Percentiles rank a stretch among this genome's conserved stretches.
These are phyloP conservation scores for Dentipellis fragilis DNA, from an alignment of 768 basidiomycete species.

Conservation along the genomic window DNA sequence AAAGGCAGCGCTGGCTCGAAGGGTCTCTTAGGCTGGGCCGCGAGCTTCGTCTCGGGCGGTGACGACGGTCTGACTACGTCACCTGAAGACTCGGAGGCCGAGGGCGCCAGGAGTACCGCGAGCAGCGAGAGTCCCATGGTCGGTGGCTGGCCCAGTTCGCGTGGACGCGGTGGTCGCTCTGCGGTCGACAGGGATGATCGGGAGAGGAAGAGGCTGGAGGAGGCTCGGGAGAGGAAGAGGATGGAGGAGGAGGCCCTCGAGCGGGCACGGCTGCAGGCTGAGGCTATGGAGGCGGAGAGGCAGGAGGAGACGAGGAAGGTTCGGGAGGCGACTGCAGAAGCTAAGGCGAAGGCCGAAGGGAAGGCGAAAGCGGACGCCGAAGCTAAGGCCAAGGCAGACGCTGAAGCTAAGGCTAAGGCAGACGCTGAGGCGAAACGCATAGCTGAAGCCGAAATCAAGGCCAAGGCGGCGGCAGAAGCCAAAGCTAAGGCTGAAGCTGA, in stretches of 20 bases:
- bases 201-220: not conserved
- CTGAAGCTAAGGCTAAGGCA: not conserved
- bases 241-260: not conserved
- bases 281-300: not conserved
- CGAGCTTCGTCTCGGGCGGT: not conserved
- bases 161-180: not conserved
- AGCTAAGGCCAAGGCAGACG: not conserved
- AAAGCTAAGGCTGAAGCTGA: not conserved
- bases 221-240: not conserved
- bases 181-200: not conserved
- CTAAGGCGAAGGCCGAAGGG: not conserved
- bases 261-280: not conserved
- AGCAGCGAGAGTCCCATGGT: not conserved
- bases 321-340: not conserved
- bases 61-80: not conserved
- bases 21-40: not conserved
- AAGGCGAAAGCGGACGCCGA: not conserved
- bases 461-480: not conserved
- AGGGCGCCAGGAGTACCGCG: not conserved
- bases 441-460: not conserved
- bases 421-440: not conserved
- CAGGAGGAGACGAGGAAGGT: not conserved
- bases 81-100: not conserved
- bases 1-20: not conserved
- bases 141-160: not conserved